A percentile compares a stretch with the other conserved stretches of the same genome.
Evolutionary conservation across 2,329 filamentous ascomycete genomes (phyloP).

Genomic region (Gaeumannomyces sp.): DNA sequence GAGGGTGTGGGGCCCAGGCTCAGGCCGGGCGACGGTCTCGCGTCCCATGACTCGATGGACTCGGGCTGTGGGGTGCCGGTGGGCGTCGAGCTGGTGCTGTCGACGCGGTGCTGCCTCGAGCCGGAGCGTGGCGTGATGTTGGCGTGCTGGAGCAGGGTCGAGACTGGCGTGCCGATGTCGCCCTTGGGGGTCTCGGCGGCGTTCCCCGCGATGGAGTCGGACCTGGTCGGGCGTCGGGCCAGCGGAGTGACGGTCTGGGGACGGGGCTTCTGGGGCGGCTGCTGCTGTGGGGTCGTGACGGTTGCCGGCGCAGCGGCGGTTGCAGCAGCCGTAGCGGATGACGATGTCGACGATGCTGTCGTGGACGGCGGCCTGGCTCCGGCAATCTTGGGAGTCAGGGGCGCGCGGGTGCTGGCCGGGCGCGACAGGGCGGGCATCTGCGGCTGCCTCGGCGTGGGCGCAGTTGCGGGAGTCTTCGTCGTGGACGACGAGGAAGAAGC

Average conservation of each 20-base stretch:
- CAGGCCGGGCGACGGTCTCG: neutral
- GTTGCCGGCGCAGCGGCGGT: neutral
- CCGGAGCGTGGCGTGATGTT: conserved; percentile 78
- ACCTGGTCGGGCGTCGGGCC: conserved; percentile 25
- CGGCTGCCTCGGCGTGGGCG: conserved; percentile 46
- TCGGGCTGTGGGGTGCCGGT: conserved; percentile 50
- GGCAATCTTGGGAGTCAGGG: conserved; percentile 52
- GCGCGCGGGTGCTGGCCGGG: conserved; percentile 37
- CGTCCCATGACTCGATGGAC: conserved; percentile 37
- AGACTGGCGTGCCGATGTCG: conserved; percentile 45
- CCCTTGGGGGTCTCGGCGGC: conserved; percentile 28
- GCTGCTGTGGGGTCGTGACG: conserved; percentile 15
- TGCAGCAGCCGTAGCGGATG: neutral
- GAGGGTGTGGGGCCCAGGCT: neutral
- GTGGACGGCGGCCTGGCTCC: conserved; percentile 9
- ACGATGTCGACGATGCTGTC: neutral
- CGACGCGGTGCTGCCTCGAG: conserved; percentile 62
- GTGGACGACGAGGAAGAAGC: conserved; percentile 3
- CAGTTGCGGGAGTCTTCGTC: conserved; percentile 9
- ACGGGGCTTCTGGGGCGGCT: conserved; percentile 21
- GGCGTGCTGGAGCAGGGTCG: conserved; percentile 48
- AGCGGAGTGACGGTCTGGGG: conserved; percentile 34
- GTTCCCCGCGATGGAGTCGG: conserved; percentile 16
- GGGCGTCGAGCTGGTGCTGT: conserved; percentile 63
- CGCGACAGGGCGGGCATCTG: conserved; percentile 64